A percentile compares a stretch with the other conserved stretches of the same genome.
These are phyloP conservation scores for Macrotyloma uniflorum DNA, from an alignment of 306 rosid species.

Conservation along the genomic window DNA sequence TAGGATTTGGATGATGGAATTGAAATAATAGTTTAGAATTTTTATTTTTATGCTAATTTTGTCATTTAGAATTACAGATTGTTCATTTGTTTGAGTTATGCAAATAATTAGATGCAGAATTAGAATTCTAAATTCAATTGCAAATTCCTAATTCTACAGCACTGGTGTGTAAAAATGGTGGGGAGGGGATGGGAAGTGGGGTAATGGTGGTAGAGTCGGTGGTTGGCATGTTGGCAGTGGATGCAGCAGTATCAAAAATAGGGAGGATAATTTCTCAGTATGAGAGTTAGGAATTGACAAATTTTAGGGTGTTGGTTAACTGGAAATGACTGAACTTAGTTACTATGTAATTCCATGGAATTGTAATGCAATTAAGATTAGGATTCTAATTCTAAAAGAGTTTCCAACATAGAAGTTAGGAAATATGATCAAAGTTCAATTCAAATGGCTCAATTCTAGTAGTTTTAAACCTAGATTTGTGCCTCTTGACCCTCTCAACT, in stretches of 20 bases:
- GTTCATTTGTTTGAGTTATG: not conserved
- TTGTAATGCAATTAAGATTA: not conserved
- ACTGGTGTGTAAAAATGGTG: not conserved
- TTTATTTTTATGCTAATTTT: not conserved
- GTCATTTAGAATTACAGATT: not conserved
- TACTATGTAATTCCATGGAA: not conserved
- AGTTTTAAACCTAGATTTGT: constrained; percentile 14
- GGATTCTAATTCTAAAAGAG: not conserved
- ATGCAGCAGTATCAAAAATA: not conserved
- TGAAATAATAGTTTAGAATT: not conserved
- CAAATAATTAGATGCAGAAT: not conserved
- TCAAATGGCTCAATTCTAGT: not conserved
- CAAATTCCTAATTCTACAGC: not conserved
- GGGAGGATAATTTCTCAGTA: not conserved
- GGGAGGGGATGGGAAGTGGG: not conserved
- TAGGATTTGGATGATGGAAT: not conserved
- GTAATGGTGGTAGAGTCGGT: not conserved
- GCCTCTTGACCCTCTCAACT: not conserved
- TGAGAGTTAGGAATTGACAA: not conserved
- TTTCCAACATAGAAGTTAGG: not conserved
- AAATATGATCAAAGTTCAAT: not conserved
- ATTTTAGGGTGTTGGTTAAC: not conserved
- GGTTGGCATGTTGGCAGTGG: not conserved
- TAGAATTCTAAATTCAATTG: not conserved
- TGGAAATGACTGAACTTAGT: not conserved